phyloP scores from a whole-genome alignment of 2,329 filamentous ascomycete species.

The Penicillium sp. region DNA sequence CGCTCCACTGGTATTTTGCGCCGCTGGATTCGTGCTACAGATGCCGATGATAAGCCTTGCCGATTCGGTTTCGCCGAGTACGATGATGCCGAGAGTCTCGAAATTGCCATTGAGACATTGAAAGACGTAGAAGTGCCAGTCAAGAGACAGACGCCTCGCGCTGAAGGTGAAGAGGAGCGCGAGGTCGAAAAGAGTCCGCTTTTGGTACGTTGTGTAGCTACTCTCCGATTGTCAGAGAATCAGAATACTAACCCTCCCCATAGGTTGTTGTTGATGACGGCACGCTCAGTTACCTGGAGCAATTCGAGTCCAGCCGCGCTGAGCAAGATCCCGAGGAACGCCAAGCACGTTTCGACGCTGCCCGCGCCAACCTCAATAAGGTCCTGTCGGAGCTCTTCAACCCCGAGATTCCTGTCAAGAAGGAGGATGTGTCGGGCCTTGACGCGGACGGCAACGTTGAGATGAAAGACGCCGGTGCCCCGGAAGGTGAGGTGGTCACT shows the following conservation, averaged over 20 bases:
- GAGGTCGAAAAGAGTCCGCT: constrained; percentile 66
- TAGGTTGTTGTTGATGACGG: constrained; percentile 72
- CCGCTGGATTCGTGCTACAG: constrained; percentile 76
- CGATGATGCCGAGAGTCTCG: constrained; percentile 83
- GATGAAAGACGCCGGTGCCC: constrained; percentile 62
- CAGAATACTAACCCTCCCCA: constrained; percentile 21
- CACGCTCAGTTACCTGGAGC: constrained; percentile 79
- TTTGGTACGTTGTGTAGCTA: constrained; percentile 54
- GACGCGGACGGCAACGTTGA: constrained; percentile 64
- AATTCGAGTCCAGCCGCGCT: constrained; percentile 65
- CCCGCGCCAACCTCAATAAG: constrained; percentile 63
- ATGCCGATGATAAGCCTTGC: constrained; percentile 75
- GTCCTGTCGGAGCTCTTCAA: constrained; percentile 70
- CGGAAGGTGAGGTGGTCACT: constrained; percentile 75
- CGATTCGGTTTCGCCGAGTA: constrained; percentile 95
- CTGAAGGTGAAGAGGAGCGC: constrained; percentile 44
- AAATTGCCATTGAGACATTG: constrained; percentile 78
- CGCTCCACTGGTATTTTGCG: constrained; percentile 71
- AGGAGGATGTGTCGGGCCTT: constrained; percentile 44
- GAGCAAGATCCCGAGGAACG: constrained; percentile 60
- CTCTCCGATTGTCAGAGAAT: background rate
- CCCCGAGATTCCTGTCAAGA: constrained; percentile 52
- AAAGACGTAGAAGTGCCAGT: constrained; percentile 76
- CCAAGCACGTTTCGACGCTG: constrained; percentile 66
- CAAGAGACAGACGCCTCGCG: constrained; percentile 61